Evolutionary conservation across 1,139 yeast species (phyloP).

Genomic region (Candida pseudoviswanathii): DNA sequence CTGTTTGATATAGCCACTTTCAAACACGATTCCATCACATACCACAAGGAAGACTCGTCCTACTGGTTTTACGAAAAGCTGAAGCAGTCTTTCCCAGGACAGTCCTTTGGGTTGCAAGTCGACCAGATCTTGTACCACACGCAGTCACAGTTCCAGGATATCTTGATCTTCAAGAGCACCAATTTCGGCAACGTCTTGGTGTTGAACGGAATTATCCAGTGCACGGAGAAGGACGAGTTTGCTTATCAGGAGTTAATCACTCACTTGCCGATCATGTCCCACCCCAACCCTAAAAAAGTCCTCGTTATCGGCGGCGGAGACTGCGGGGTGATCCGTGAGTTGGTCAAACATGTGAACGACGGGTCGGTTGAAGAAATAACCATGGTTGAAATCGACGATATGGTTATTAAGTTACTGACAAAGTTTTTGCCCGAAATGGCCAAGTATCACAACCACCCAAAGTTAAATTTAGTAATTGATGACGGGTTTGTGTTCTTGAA

Average conservation of each 20-base stretch:
- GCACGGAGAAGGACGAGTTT: constrained; percentile 87
- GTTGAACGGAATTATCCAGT: constrained; percentile 84
- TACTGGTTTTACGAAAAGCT: constrained; percentile 47
- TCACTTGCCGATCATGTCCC: constrained; percentile 76
- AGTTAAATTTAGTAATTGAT: constrained; percentile 71
- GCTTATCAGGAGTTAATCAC: constrained; percentile 90
- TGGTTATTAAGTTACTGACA: constrained; percentile 75
- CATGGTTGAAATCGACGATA: constrained; percentile 89
- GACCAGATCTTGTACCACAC: constrained; percentile 37
- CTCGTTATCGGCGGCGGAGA: constrained; percentile 94
- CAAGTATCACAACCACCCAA: constrained; percentile 66
- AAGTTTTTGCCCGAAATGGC: constrained; percentile 84
- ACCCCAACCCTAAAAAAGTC: constrained; percentile 70
- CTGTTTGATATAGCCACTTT: constrained; percentile 20
- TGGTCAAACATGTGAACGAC: constrained; percentile 64
- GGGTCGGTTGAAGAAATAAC: constrained; percentile 66
- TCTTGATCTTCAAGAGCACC: constrained; percentile 71
- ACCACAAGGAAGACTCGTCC: constrained; percentile 25
- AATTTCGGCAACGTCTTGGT: constrained; percentile 85
- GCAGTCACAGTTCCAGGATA: constrained; percentile 42
- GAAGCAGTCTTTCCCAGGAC: constrained; percentile 45
- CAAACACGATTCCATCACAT: constrained; percentile 30
- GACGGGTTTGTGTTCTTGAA: constrained; percentile 87
- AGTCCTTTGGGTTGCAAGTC: constrained; percentile 43
- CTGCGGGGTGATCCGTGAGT: constrained; percentile 88